Base-by-base conservation (phyloP, 257 asterid genomes). In the Datura wrightii region DNA sequence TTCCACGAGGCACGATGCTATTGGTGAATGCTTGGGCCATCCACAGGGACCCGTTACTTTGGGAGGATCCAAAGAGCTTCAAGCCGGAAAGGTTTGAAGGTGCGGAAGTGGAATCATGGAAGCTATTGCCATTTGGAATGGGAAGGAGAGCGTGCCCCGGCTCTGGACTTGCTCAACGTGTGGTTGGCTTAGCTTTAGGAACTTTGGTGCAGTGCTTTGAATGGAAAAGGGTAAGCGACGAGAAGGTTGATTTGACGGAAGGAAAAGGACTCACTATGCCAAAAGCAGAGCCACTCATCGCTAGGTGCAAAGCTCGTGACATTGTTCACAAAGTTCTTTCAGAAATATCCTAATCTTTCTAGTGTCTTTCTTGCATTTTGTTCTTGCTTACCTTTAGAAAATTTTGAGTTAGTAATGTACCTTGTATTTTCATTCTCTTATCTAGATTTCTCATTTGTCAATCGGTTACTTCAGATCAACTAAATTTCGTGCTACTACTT, bases 91-190 rank as follows among this genome's bases (percentile, higher is more conserved):
- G 96, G 36, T 93, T 91, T 36, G 90, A 89, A 70, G 86, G 16
- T 0, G 85, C 56, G 16, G 85, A 89, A 19, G 71, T 44, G 5
- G 91, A 87, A 42, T 16, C 89, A 3, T 37, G 80, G 10, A 89
- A 89, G 86, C n/a, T 93, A 55, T 24, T 93, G 85, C 91, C 96
- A 0, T 94, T 94, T 83, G 98, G 97, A 50, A 88, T 90, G 92
- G 98, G 98, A 8, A 88, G 97, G 85, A 87, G 97, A 86, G 88
- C 93, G 6, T 94, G 97, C 54, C 95, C 98, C 0, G 98, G 98
- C 3, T 54, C 60, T 5, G 91, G 89, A 5, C 76, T 94, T 70
- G 94, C 94, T 41, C 90, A 86, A 4, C 88, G 92, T 19, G 89
- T 92, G 5, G 87, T 94, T 31, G 88, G 93, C 0, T 83, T 92